These are phyloP conservation scores for Lineolata rhizophorae DNA, from an alignment of 495 filamentous ascomycete species.

Conservation along the genomic window DNA sequence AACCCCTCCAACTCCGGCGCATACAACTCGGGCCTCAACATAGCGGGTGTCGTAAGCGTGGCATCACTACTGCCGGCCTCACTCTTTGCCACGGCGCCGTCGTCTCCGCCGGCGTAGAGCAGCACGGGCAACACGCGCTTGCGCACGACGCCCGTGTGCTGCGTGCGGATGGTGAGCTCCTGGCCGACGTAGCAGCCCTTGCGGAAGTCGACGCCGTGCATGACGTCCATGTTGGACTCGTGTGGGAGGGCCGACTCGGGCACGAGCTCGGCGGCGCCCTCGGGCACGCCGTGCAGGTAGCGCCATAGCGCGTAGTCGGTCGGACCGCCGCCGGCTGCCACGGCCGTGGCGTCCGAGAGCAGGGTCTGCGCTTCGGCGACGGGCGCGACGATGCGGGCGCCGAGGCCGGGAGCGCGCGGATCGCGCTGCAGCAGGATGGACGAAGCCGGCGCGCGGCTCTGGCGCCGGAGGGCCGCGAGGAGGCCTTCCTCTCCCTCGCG, in stretches of 20 bases:
- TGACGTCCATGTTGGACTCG: constrained; percentile 68
- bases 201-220: constrained; percentile 65
- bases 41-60: constrained; percentile 7
- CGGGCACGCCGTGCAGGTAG: constrained; percentile 57
- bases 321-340: constrained; percentile 1
- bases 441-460: background rate
- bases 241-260: constrained; percentile 48
- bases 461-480: background rate
- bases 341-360: background rate
- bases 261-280: constrained; percentile 61
- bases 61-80: too few species aligned
- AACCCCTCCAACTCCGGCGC: constrained; percentile 16
- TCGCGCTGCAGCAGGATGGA: constrained; percentile 2
- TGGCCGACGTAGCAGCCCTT: constrained; percentile 97
- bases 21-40: constrained; percentile 30
- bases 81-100: too few species aligned
- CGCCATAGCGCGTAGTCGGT: constrained; percentile 24
- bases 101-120: constrained; percentile 29
- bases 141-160: constrained; percentile 79
- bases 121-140: constrained; percentile 74
- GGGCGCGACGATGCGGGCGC: constrained; percentile 31
- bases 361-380: constrained; percentile 2
- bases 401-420: constrained; percentile 44
- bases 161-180: constrained; percentile 84
- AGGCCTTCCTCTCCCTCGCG: constrained; percentile 15